phyloP scores from a whole-genome alignment of 495 filamentous ascomycete genomes.

The Hyaloscypha variabilis region DNA sequence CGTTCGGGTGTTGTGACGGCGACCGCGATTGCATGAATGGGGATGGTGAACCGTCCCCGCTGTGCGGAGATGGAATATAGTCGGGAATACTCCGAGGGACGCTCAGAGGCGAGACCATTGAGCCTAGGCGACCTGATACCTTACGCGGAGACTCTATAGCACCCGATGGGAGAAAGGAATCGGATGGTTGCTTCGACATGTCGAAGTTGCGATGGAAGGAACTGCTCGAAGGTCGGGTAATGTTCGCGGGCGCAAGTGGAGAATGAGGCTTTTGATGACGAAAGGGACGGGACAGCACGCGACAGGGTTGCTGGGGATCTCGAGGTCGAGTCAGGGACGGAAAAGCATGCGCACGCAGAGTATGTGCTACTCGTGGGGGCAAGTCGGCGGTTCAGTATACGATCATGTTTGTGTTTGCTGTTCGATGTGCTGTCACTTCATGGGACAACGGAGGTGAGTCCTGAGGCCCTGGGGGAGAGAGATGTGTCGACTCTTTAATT shows the following conservation, averaged over 20 bases:
- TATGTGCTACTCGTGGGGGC: not conserved
- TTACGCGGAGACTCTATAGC: constrained; percentile 23
- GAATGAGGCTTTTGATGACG: not conserved
- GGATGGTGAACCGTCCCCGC: constrained; percentile 7
- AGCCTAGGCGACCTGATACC: not conserved
- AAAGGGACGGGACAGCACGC: constrained; percentile 5
- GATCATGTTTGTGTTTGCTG: constrained; percentile 4
- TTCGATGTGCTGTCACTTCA: constrained; percentile 14
- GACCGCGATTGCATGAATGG: constrained; percentile 16
- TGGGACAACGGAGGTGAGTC: not conserved
- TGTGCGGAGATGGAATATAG: constrained; percentile 18
- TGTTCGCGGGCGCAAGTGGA: not conserved
- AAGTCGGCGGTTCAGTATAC: not conserved
- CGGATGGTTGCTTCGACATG: constrained; percentile 30
- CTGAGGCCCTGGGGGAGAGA: not conserved
- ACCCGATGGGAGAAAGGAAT: constrained; percentile 33
- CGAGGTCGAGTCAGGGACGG: not conserved
- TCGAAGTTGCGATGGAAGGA: not conserved
- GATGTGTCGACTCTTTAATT: not conserved
- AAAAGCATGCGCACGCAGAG: not conserved
- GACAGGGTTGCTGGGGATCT: not conserved
- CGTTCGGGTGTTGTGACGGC: constrained; percentile 13
- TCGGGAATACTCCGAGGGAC: constrained; percentile 23
- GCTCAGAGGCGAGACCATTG: constrained; percentile 21
- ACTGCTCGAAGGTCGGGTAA: not conserved